phyloP scores from a whole-genome alignment of 225 moss, liverwort and hornwort genomes.

The Rhytidiadelphus loreus region DNA sequence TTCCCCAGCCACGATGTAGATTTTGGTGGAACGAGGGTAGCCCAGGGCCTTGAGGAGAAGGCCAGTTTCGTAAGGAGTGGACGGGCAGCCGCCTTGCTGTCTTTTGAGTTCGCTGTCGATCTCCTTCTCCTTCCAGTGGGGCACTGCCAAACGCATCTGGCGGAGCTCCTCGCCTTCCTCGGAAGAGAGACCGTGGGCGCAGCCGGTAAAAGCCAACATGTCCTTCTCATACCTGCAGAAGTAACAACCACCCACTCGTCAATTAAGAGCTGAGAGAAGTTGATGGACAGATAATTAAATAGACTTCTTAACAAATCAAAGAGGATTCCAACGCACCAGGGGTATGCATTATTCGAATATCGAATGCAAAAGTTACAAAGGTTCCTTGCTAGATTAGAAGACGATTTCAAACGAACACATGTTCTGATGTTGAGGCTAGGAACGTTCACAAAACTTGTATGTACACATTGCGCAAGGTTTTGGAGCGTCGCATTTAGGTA shows the following conservation, averaged over 20 bases:
- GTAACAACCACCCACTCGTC: no score
- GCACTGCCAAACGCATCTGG: constrained; percentile 61
- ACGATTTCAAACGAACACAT: neutral
- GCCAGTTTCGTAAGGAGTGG: constrained; percentile 68
- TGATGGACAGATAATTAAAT: neutral
- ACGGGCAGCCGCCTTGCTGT: constrained; percentile 75
- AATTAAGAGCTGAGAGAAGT: neutral
- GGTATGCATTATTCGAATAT: neutral
- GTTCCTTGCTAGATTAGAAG: neutral
- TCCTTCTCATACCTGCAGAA: constrained; percentile 79
- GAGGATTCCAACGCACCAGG: neutral
- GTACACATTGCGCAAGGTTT: neutral
- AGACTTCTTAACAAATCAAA: neutral
- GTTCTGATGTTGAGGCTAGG: neutral
- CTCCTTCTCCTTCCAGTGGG: constrained; percentile 94
- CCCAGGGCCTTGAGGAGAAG: constrained; percentile 69
- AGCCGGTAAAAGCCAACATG: constrained; percentile 93
- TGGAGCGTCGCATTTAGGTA: neutral
- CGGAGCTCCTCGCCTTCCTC: constrained; percentile 57
- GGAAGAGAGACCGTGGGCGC: constrained; percentile 60
- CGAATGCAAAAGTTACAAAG: neutral
- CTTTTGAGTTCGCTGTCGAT: constrained; percentile 75
- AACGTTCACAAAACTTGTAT: neutral
- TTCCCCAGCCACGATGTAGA: constrained; percentile 91
- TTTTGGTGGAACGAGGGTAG: constrained; percentile 57